A percentile compares a stretch with the other conserved stretches of the same genome.
Evolutionary conservation across 1,139 yeast genomes (phyloP).

Genomic region (Geotrichum carabidarum): DNA sequence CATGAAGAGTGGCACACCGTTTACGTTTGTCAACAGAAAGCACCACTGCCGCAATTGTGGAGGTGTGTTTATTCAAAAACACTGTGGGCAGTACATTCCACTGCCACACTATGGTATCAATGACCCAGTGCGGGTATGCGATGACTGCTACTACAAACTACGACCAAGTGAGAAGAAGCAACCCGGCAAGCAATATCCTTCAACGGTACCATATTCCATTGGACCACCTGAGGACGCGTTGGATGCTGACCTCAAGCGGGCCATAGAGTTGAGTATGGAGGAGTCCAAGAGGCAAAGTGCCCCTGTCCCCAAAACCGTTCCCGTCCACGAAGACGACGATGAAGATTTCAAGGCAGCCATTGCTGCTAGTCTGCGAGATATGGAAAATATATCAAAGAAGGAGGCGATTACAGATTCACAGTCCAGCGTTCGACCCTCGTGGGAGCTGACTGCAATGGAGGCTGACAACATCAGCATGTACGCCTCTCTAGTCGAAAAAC

Average conservation of each 20-base stretch:
- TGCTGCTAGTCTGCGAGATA: slow-evolving; percentile 79
- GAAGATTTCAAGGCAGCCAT: slow-evolving; percentile 90
- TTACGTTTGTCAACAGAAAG: slow-evolving; percentile 78
- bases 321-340: slow-evolving; percentile 44
- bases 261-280: slow-evolving; percentile 69
- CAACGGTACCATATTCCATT: slow-evolving; percentile 2
- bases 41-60: slow-evolving; percentile 98
- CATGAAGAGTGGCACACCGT: slow-evolving; percentile 83
- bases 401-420: slow-evolving; percentile 21
- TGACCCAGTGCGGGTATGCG: slow-evolving; percentile 91
- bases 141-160: slow-evolving; percentile 68
- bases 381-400: slow-evolving; percentile 37
- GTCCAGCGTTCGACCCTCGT: slow-evolving; percentile 18
- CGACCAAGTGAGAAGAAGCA: slow-evolving; percentile 4
- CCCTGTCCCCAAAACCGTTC: not conserved
- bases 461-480: slow-evolving; percentile 67
- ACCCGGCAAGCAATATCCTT: not conserved
- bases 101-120: slow-evolving; percentile 80
- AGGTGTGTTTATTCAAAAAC: slow-evolving; percentile 82
- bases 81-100: slow-evolving; percentile 65
- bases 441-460: slow-evolving; percentile 52
- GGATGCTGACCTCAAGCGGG: slow-evolving; percentile 73
- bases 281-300: slow-evolving; percentile 41
- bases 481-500: slow-evolving; percentile 59
- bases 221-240: slow-evolving; percentile 42